A percentile compares a stretch with the other conserved stretches of the same genome.
Evolutionary conservation across 2,329 filamentous ascomycete species (phyloP).

Genomic region (Arthrobotrys pseudoclavata): DNA sequence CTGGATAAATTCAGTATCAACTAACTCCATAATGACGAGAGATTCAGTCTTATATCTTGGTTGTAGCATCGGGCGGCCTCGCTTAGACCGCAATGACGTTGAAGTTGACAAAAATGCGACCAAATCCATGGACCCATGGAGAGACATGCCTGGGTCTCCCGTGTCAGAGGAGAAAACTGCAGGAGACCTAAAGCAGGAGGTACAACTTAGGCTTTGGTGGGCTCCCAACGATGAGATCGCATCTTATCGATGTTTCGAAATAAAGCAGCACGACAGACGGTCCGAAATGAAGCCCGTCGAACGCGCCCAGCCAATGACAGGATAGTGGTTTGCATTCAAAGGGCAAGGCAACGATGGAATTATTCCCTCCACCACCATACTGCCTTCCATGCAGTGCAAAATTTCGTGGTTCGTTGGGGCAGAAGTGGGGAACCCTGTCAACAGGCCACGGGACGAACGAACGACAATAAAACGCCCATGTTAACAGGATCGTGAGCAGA

Average conservation of each 20-base stretch:
- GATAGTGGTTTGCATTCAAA: conserved; percentile 27
- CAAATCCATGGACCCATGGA: conserved; percentile 42
- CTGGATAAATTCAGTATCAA: conserved; percentile 23
- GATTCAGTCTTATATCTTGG: conserved; percentile 13
- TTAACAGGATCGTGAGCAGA: conserved; percentile 41
- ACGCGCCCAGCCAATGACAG: conserved; percentile 30
- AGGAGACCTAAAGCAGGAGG: conserved; percentile 20
- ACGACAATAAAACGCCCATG: conserved; percentile 47
- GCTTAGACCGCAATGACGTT: conserved; percentile 50
- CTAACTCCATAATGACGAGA: conserved; percentile 19
- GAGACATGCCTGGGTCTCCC: conserved; percentile 28
- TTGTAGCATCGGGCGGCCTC: conserved; percentile 25
- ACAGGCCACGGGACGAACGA: conserved; percentile 25
- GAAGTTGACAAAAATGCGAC: not conserved
- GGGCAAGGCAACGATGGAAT: conserved; percentile 42
- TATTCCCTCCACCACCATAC: conserved; percentile 25
- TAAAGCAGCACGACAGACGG: conserved; percentile 15
- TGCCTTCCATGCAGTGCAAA: conserved; percentile 36
- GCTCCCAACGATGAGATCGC: conserved; percentile 26
- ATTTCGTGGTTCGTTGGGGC: conserved; percentile 45
- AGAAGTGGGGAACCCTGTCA: conserved; percentile 28
- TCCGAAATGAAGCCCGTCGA: conserved; percentile 27
- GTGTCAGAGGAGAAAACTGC: conserved; percentile 31
- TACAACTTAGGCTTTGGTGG: conserved; percentile 18
- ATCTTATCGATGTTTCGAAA: conserved; percentile 12